Evolutionary conservation across 768 basidiomycete genomes (phyloP).

Genomic region (Mycena sanguinolenta): DNA sequence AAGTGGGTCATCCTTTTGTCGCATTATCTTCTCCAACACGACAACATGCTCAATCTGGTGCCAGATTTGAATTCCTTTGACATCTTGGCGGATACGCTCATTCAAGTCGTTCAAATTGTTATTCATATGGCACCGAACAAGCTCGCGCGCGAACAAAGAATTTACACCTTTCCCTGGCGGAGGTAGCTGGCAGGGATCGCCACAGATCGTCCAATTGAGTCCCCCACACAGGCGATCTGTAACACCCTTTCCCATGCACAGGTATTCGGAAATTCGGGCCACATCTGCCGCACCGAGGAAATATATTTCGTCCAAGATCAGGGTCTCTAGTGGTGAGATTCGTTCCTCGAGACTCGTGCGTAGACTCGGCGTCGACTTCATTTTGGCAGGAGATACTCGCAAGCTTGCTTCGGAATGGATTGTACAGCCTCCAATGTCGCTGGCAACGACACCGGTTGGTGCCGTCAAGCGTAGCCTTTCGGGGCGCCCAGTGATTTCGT

Average conservation of each 20-base stretch:
- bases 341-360: background rate
- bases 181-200: background rate
- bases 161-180: background rate
- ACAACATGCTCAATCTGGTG: too few species aligned
- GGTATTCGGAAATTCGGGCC: background rate
- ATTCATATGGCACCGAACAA: slow-evolving; percentile 7
- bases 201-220: too few species aligned
- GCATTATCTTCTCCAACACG: slow-evolving; percentile 37
- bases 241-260: background rate
- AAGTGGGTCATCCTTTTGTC: slow-evolving; percentile 32
- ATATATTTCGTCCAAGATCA: background rate
- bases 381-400: background rate
- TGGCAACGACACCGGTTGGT: too few species aligned
- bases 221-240: background rate
- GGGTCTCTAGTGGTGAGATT: background rate
- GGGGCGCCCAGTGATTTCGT: too few species aligned
- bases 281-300: background rate
- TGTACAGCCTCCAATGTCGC: too few species aligned
- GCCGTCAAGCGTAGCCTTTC: too few species aligned
- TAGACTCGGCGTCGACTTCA: background rate
- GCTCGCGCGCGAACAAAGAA: background rate
- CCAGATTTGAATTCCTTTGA: too few species aligned
- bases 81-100: slow-evolving; percentile 9
- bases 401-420: too few species aligned
- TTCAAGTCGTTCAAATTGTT: slow-evolving; percentile 20